Evolutionary conservation across 1,284 basidiomycete species (phyloP), one percentile per base, ranked within the genome.

Genomic region (Ustilago crameri): DNA sequence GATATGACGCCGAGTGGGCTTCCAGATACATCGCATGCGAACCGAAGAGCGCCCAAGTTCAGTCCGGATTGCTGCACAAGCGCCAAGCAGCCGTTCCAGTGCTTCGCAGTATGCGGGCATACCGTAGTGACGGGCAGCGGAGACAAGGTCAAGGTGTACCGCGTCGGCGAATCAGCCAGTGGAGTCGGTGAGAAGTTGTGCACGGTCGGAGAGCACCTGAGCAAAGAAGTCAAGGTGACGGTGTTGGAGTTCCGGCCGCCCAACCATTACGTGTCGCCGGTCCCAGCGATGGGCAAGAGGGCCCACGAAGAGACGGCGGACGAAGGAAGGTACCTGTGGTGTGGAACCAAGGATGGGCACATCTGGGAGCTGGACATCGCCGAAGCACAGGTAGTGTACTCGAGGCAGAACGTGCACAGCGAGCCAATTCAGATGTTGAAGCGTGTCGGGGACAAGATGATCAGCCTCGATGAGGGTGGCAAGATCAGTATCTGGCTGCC

Each of bases 401-500:
- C 67, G 14, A 45, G 76, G 18, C 64, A 61, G 32, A 75, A 65
- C 30, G 61, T 78, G 1, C 81, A 82, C 43, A 64, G 68, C 14
- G 67, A 70, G 15, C 64, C 78, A 1, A 76, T 82, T 24, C 47
- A 64, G 26, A 41, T 79, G 43, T 42, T 82, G 10, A 58, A 64
- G 27, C 50, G 80, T 14, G 64, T 81, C 17, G 77, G 79, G 30
- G 57, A 65, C 42, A 55, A 66, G 38, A 81, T 82, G 72, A 44
- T 81, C 22, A 60, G 67, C 22, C 24, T 82, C 27, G 81, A 82
- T 50, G 81, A 82, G 47, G 71, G 75, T 14, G 81, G 81, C 17
- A 82, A 82, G 66, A 81, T 82, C 38, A 76, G 71, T 1, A 57
- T 74, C 32, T 82, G 81, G 80, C 48, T 78, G 5, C 64, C 74